Evolutionary conservation across 257 asterid species (phyloP).

Genomic region (Eustoma russellianum): DNA sequence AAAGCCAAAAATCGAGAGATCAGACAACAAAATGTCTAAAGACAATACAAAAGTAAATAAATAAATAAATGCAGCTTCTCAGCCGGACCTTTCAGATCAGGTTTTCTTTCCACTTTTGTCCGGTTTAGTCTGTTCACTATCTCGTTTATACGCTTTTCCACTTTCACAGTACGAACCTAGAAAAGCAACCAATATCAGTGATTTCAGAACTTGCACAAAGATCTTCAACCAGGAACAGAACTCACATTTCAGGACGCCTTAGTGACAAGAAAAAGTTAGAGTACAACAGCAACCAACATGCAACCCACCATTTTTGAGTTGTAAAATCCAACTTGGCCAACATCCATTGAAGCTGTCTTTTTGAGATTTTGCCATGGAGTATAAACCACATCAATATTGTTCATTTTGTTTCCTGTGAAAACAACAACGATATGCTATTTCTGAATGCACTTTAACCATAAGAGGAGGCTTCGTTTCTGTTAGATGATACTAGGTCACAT

Average conservation of each 20-base stretch:
- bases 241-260: not conserved
- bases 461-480: not conserved
- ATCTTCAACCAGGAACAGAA: slow-evolving; percentile 3
- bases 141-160: slow-evolving; percentile 91
- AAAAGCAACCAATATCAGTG: slow-evolving; percentile 9
- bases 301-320: slow-evolving; percentile 73
- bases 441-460: not conserved
- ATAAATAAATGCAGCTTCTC: not conserved
- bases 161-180: slow-evolving; percentile 81
- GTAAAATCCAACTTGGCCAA: slow-evolving; percentile 97
- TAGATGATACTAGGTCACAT: not conserved
- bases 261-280: slow-evolving; percentile 3
- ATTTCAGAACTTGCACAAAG: slow-evolving; percentile 10
- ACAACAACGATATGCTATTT: slow-evolving; percentile 4
- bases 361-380: slow-evolving; percentile 98
- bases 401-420: slow-evolving; percentile 77
- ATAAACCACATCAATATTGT: slow-evolving; percentile 90
- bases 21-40: not conserved
- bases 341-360: slow-evolving; percentile 97
- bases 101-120: slow-evolving; percentile 88
- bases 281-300: not conserved
- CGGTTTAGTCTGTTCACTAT: slow-evolving; percentile 82
- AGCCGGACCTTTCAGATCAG: slow-evolving; percentile 76
- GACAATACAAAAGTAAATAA: not conserved
- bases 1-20: slow-evolving; percentile 1